These are phyloP conservation scores for Erythrophleum ivorense DNA, from an alignment of 331 rosid species.

Conservation along the genomic window DNA sequence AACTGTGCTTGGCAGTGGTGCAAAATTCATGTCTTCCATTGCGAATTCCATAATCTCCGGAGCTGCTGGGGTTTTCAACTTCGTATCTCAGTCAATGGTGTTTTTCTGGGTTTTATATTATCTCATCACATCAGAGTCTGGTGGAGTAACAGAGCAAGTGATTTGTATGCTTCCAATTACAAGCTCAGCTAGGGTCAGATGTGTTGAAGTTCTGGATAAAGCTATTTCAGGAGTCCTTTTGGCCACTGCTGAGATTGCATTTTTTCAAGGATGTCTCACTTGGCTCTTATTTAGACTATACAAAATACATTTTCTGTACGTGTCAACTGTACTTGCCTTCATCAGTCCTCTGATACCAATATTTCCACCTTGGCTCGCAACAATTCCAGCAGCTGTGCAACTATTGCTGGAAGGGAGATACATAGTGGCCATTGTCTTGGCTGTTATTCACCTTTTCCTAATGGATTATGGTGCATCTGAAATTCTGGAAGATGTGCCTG, in stretches of 20 bases:
- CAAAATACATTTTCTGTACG: constrained; percentile 83
- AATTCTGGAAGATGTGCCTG: constrained; percentile 90
- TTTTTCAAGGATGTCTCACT: constrained; percentile 87
- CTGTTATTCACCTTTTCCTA: constrained; percentile 74
- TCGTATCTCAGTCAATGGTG: constrained; percentile 83
- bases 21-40: constrained; percentile 61
- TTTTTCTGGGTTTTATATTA: constrained; percentile 91
- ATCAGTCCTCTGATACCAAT: constrained; percentile 79
- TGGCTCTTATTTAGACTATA: constrained; percentile 83
- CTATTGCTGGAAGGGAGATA: constrained; percentile 85
- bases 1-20: constrained; percentile 70
- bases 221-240: constrained; percentile 91
- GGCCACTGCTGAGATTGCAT: constrained; percentile 86
- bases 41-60: constrained; percentile 83
- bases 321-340: constrained; percentile 85
- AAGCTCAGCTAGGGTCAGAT: constrained; percentile 62
- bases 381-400: constrained; percentile 82
- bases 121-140: constrained; percentile 88
- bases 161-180: constrained; percentile 85
- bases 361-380: constrained; percentile 80
- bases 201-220: constrained; percentile 92
- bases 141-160: constrained; percentile 96
- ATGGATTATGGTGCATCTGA: constrained; percentile 81
- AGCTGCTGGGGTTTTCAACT: constrained; percentile 88
- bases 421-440: constrained; percentile 59